phyloP scores from a whole-genome alignment of 2,329 filamentous ascomycete species.

The Sporothrix protearum region DNA sequence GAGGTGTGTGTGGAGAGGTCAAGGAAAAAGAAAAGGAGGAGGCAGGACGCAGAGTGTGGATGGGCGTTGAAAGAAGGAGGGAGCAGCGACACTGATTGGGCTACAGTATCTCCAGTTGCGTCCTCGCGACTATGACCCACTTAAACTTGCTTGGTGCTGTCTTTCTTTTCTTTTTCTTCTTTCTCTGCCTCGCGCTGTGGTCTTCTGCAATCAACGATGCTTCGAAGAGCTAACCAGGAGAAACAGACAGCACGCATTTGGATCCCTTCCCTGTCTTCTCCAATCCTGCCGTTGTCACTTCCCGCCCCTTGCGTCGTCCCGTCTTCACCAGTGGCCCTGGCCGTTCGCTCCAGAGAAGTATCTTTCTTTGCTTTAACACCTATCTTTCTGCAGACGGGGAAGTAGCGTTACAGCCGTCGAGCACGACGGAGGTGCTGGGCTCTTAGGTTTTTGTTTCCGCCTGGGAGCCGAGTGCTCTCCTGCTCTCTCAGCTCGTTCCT shows the following conservation, averaged over 20 bases:
- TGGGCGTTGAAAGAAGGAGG: constrained; percentile 18
- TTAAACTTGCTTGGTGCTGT: not conserved
- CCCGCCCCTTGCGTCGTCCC: constrained; percentile 8
- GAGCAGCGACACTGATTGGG: constrained; percentile 17
- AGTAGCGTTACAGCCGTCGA: constrained; percentile 10
- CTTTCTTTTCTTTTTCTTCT: constrained; percentile 8
- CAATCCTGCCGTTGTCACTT: constrained; percentile 15
- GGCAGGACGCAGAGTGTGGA: constrained; percentile 3
- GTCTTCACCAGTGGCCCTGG: not conserved
- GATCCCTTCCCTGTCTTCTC: not conserved
- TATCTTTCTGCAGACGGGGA: constrained; percentile 1
- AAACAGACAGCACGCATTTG: not conserved
- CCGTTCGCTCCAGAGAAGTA: not conserved
- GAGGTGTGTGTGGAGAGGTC: constrained; percentile 17
- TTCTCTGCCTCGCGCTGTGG: not conserved
- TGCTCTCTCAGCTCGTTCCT: not conserved
- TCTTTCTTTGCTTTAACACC: not conserved
- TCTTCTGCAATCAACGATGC: not conserved
- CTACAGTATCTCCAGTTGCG: not conserved
- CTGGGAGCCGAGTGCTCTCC: not conserved
- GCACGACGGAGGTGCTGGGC: not conserved
- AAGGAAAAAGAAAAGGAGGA: constrained; percentile 8
- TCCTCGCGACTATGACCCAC: constrained; percentile 18
- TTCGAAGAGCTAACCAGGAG: not conserved
- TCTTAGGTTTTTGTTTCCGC: not conserved